These are phyloP conservation scores for Serendipita indica DNA, from an alignment of 768 basidiomycete genomes.

Conservation along the genomic window DNA sequence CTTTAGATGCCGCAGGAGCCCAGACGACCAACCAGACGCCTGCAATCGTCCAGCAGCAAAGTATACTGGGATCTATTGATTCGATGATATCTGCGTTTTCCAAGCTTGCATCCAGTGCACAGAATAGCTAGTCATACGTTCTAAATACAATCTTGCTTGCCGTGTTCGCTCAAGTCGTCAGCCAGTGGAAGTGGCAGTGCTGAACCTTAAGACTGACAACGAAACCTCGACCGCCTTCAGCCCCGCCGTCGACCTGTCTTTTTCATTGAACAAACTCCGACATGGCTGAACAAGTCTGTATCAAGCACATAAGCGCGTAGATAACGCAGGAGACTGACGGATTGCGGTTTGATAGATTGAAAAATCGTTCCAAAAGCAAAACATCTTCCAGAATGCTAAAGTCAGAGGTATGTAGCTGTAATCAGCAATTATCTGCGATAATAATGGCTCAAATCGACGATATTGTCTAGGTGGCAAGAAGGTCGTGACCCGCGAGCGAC, in stretches of 20 bases:
- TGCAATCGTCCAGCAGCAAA: not conserved
- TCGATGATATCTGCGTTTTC: not conserved
- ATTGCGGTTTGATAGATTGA: constrained; percentile 47
- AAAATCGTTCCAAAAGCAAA: constrained; percentile 96
- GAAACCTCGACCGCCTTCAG: too few relatives aligned
- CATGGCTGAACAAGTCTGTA: constrained; percentile 29
- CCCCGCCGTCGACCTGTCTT: too few relatives aligned
- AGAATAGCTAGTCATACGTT: too few relatives aligned
- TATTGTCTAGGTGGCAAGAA: constrained; percentile 59
- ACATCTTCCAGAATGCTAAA: constrained; percentile 96
- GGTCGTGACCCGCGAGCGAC: constrained; percentile 83
- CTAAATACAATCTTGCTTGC: too few relatives aligned
- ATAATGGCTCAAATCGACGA: not conserved
- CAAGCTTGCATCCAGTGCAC: not conserved
- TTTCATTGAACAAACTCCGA: too few relatives aligned
- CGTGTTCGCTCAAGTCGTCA: too few relatives aligned
- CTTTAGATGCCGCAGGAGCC: not conserved
- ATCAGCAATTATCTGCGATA: not conserved
- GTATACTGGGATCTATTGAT: not conserved
- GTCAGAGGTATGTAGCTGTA: constrained; percentile 43
- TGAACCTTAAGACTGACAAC: not conserved
- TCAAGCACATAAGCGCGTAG: not conserved
- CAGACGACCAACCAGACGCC: not conserved
- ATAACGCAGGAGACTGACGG: not conserved
- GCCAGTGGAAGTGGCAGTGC: too few relatives aligned